Evolutionary conservation across 805 yeast species (phyloP).

Genomic region (Suhomyces sp.): DNA sequence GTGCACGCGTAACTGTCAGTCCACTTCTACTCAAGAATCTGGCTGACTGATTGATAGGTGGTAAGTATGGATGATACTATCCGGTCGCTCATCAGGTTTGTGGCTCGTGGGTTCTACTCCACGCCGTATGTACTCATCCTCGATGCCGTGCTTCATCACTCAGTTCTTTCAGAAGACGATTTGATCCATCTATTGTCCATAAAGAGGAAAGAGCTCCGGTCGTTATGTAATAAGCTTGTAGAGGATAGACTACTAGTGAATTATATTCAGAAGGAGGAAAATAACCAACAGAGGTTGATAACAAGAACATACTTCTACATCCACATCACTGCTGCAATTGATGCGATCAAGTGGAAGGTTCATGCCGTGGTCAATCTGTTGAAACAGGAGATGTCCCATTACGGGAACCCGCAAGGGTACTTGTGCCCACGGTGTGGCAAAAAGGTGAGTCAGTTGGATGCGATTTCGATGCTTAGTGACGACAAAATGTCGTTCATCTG

Average conservation of each 20-base stretch:
- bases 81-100: slow-evolving; percentile 64
- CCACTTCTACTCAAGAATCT: neutral
- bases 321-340: slow-evolving; percentile 90
- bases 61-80: slow-evolving; percentile 41
- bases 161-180: slow-evolving; percentile 91
- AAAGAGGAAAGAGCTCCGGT: slow-evolving; percentile 81
- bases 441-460: slow-evolving; percentile 83
- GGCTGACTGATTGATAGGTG: neutral
- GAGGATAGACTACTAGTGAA: slow-evolving; percentile 78
- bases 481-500: slow-evolving; percentile 81
- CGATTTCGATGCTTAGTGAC: slow-evolving; percentile 73
- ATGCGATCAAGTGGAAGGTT: slow-evolving; percentile 94
- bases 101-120: slow-evolving; percentile 83
- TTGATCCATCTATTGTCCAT: slow-evolving; percentile 75
- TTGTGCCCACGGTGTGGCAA: slow-evolving; percentile 83
- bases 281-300: slow-evolving; percentile 59
- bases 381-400: slow-evolving; percentile 79
- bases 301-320: slow-evolving; percentile 81
- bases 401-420: slow-evolving; percentile 90
- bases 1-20: neutral
- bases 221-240: slow-evolving; percentile 72
- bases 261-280: slow-evolving; percentile 68
- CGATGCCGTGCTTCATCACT: slow-evolving; percentile 85
- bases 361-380: slow-evolving; percentile 77
- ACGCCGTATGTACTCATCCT: slow-evolving; percentile 77